Percentiles rank a stretch among this genome's conserved stretches.
phyloP scores from a whole-genome alignment of 1,139 yeast genomes.

The Candida dubliniensis region DNA sequence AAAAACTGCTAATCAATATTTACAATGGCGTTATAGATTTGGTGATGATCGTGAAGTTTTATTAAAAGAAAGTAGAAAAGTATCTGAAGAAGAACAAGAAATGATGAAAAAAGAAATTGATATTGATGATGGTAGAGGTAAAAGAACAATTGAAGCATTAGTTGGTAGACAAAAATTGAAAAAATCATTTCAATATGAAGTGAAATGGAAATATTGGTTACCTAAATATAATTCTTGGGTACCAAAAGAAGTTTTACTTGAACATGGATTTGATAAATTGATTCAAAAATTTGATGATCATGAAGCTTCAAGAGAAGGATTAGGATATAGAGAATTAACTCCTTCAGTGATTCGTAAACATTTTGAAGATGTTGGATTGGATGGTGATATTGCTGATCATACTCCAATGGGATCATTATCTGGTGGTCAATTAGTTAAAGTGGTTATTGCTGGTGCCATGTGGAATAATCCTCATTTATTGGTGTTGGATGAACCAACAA shows the following conservation, averaged over 20 bases:
- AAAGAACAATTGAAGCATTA: conserved; percentile 85
- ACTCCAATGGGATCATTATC: conserved; percentile 95
- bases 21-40: conserved; percentile 97
- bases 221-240: conserved; percentile 96
- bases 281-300: conserved; percentile 96
- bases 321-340: conserved; percentile 89
- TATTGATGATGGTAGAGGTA: conserved; percentile 84
- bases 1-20: conserved; percentile 94
- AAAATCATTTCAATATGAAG: conserved; percentile 94
- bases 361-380: conserved; percentile 95
- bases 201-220: conserved; percentile 91
- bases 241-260: conserved; percentile 75
- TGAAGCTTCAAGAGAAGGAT: conserved; percentile 97
- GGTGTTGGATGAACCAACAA: conserved; percentile 97
- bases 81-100: conserved; percentile 79
- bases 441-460: conserved; percentile 99
- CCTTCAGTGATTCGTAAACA: conserved; percentile 94
- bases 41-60: conserved; percentile 98
- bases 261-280: conserved; percentile 82
- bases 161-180: conserved; percentile 97
- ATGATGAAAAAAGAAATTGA: conserved; percentile 79
- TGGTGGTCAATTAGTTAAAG: conserved; percentile 98
- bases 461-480: conserved; percentile 99
- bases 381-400: conserved; percentile 97
- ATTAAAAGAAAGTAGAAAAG: conserved; percentile 87